A percentile compares a stretch with the other conserved stretches of the same genome.
Conservation (phyloP, 2,329 filamentous ascomycete species). For the Trichoderma koningii region DNA sequence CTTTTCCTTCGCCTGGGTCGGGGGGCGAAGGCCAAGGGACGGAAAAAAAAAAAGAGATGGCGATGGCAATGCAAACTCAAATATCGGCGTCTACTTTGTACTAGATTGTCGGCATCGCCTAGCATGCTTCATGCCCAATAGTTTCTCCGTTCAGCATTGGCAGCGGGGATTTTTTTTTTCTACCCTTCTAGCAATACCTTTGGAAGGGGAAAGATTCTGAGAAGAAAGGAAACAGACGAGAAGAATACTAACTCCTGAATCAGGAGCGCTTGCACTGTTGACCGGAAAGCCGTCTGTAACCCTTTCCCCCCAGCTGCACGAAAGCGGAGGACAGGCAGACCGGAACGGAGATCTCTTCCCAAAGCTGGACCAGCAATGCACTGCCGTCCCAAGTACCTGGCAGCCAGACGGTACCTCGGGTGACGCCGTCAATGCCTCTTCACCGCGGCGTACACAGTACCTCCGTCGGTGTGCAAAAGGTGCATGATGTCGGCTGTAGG, state of each 20-base stretch:
- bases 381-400: slow-evolving; percentile 12
- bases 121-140: slow-evolving; percentile 12
- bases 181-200: background rate
- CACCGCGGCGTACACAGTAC: slow-evolving; percentile 1
- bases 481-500: no score
- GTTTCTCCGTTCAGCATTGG: slow-evolving; percentile 14
- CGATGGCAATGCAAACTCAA: slow-evolving; percentile 9
- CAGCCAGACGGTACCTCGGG: slow-evolving; percentile 15
- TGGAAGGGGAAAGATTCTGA: background rate
- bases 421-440: background rate
- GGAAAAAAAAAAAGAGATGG: background rate
- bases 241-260: slow-evolving; percentile 14
- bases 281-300: slow-evolving; percentile 18
- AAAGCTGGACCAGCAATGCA: slow-evolving; percentile 8
- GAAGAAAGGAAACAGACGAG: background rate
- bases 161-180: background rate
- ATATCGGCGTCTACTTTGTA: background rate
- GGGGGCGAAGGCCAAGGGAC: slow-evolving; percentile 1
- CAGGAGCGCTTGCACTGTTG: slow-evolving; percentile 13
- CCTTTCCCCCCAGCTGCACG: slow-evolving; percentile 10
- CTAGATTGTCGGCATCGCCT: slow-evolving; percentile 20
- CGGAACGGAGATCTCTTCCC: slow-evolving; percentile 23
- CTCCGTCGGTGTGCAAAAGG: background rate
- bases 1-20: slow-evolving; percentile 7
- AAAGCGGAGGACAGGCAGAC: slow-evolving; percentile 22